phyloP scores from a whole-genome alignment of 768 basidiomycete species.

The Strobilomyces echinocephalus region DNA sequence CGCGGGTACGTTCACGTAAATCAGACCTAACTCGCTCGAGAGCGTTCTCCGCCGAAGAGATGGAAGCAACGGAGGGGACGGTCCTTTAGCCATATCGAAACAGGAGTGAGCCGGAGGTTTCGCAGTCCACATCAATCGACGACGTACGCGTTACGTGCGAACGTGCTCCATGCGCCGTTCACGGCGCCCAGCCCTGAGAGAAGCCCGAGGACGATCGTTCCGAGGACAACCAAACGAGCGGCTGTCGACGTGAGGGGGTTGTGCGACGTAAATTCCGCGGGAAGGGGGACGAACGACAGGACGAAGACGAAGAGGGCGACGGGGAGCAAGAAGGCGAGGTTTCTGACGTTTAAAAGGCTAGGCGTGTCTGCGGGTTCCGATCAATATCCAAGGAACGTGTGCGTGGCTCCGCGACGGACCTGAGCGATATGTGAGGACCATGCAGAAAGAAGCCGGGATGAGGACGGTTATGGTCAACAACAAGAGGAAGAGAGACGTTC shows the following conservation, averaged over 20 bases:
- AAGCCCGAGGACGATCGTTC: constrained; percentile 72
- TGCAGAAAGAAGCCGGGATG: constrained; percentile 58
- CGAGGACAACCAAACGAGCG: constrained; percentile 67
- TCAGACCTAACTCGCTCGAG: constrained; percentile 59
- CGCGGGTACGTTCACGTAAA: constrained; percentile 34
- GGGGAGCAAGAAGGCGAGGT: constrained; percentile 36
- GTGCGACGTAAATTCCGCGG: constrained; percentile 39
- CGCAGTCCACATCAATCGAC: constrained; percentile 11
- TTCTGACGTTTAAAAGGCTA: constrained; percentile 18
- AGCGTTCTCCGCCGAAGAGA: constrained; percentile 53
- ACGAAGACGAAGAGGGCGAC: constrained; percentile 53
- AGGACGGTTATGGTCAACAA: constrained; percentile 59
- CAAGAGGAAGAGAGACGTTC: constrained; percentile 57
- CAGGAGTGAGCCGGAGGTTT: background rate
- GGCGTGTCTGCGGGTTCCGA: constrained; percentile 19
- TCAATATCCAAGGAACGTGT: background rate
- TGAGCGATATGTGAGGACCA: constrained; percentile 48
- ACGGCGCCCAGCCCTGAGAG: constrained; percentile 79
- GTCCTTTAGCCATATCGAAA: constrained; percentile 15
- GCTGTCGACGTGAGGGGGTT: constrained; percentile 46
- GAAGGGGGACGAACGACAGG: constrained; percentile 67
- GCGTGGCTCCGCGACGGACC: constrained; percentile 11
- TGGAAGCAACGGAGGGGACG: constrained; percentile 25
- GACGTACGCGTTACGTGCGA: constrained; percentile 24
- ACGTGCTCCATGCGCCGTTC: constrained; percentile 52